Conservation (phyloP, 2,329 filamentous ascomycete species). For the Orbilia blumenaviensis region DNA sequence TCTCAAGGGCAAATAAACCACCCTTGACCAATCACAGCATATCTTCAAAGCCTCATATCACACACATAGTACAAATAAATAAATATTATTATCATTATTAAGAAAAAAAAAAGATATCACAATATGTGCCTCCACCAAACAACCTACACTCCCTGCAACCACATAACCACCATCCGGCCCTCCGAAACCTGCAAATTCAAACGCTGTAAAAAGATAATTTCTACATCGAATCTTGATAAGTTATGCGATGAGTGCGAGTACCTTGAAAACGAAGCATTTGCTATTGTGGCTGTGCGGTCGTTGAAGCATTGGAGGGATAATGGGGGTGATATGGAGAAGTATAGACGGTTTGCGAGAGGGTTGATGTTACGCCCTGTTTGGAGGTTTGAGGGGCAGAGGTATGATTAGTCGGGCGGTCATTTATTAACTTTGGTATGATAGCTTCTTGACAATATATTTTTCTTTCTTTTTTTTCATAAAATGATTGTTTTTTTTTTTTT, state of each 20-base stretch:
- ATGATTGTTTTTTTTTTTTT: too few relatives aligned
- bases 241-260: slow-evolving; percentile 13
- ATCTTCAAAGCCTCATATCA: too few relatives aligned
- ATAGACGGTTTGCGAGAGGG: slow-evolving; percentile 9
- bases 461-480: too few relatives aligned
- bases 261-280: slow-evolving; percentile 40
- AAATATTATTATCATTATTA: too few relatives aligned
- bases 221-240: background rate
- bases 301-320: slow-evolving; percentile 4
- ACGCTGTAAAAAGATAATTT: slow-evolving; percentile 18
- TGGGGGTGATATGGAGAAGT: background rate
- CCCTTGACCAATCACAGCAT: too few relatives aligned
- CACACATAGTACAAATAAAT: too few relatives aligned
- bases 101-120: too few relatives aligned
- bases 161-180: slow-evolving; percentile 12
- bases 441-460: background rate
- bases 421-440: background rate
- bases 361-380: slow-evolving; percentile 26
- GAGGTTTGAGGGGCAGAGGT: slow-evolving; percentile 22
- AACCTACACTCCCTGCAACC: slow-evolving; percentile 12
- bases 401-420: too few relatives aligned
- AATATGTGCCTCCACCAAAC: slow-evolving; percentile 22
- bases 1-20: too few relatives aligned
- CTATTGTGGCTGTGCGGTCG: slow-evolving; percentile 10
- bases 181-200: slow-evolving; percentile 9